Evolutionary conservation across 1,284 basidiomycete species (phyloP).

Genomic region (Ustilago nuda): DNA sequence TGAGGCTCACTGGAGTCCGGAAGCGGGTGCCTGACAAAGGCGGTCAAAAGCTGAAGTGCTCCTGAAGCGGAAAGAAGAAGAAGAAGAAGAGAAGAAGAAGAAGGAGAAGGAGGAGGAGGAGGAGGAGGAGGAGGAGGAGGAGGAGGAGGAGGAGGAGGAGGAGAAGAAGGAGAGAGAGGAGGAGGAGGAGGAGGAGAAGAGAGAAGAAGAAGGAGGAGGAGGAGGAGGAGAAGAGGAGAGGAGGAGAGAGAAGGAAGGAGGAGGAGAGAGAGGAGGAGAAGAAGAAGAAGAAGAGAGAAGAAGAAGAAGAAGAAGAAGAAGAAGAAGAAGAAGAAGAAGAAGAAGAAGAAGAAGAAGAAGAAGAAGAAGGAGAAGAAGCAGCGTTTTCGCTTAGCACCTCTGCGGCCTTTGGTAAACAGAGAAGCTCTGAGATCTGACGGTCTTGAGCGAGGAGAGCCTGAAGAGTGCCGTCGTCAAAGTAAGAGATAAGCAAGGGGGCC

Average conservation of each 20-base stretch:
- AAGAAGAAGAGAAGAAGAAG: background rate
- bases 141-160: no score
- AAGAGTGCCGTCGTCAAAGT: slow-evolving; percentile 37
- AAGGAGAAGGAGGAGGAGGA: background rate
- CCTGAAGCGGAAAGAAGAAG: background rate
- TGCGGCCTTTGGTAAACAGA: slow-evolving; percentile 29
- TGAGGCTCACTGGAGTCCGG: slow-evolving; percentile 12
- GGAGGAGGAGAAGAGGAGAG: background rate
- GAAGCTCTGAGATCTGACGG: slow-evolving; percentile 41
- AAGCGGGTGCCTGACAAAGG: slow-evolving; percentile 27
- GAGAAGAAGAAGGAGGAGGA: background rate
- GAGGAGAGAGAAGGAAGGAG: no score
- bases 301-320: background rate
- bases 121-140: background rate
- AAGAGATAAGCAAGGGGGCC: slow-evolving; percentile 37
- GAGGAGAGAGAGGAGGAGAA: no score
- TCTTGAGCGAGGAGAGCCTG: slow-evolving; percentile 39
- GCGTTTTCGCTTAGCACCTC: slow-evolving; percentile 6
- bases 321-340: background rate
- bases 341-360: background rate
- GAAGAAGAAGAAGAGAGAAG: no score
- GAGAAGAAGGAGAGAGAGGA: background rate
- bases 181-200: background rate
- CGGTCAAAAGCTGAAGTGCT: slow-evolving; percentile 14
- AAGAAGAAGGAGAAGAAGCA: background rate